Evolutionary conservation across 2,329 filamentous ascomycete genomes (phyloP).

Genomic region (Emmonsiellopsis sp.): DNA sequence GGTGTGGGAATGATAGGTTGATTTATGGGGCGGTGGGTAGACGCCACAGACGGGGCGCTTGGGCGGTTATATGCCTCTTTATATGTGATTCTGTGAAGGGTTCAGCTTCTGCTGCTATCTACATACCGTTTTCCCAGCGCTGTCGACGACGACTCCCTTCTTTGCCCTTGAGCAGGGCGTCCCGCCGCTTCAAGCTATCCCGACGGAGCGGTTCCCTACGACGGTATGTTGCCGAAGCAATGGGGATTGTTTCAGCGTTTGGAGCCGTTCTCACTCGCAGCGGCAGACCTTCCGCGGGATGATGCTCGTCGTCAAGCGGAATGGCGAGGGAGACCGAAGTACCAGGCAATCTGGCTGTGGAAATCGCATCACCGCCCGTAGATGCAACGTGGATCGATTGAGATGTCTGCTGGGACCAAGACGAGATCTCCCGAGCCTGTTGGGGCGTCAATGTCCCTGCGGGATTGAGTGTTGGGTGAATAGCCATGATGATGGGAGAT

Average conservation of each 20-base stretch:
- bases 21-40: neutral
- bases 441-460: slow-evolving; percentile 25
- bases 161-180: slow-evolving; percentile 76
- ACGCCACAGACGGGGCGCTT: neutral
- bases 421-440: slow-evolving; percentile 51
- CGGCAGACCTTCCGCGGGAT: slow-evolving; percentile 20
- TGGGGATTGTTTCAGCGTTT: neutral
- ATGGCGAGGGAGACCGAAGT: slow-evolving; percentile 58
- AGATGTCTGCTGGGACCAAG: slow-evolving; percentile 50
- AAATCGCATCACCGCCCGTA: slow-evolving; percentile 13
- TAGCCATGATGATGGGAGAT: slow-evolving; percentile 34
- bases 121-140: slow-evolving; percentile 87
- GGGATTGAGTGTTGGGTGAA: slow-evolving; percentile 29
- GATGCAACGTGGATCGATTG: slow-evolving; percentile 28
- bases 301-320: slow-evolving; percentile 55
- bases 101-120: neutral
- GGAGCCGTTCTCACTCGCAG: slow-evolving; percentile 13
- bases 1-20: neutral
- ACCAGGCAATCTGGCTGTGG: neutral
- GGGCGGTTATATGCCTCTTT: neutral
- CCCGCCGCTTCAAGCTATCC: slow-evolving; percentile 54
- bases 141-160: slow-evolving; percentile 79
- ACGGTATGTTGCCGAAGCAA: slow-evolving; percentile 1
- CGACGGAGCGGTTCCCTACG: slow-evolving; percentile 17
- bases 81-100: too few relatives aligned